These are phyloP conservation scores for Salinomyces thailandicus DNA, from an alignment of 2,329 filamentous ascomycete genomes.

Conservation along the genomic window DNA sequence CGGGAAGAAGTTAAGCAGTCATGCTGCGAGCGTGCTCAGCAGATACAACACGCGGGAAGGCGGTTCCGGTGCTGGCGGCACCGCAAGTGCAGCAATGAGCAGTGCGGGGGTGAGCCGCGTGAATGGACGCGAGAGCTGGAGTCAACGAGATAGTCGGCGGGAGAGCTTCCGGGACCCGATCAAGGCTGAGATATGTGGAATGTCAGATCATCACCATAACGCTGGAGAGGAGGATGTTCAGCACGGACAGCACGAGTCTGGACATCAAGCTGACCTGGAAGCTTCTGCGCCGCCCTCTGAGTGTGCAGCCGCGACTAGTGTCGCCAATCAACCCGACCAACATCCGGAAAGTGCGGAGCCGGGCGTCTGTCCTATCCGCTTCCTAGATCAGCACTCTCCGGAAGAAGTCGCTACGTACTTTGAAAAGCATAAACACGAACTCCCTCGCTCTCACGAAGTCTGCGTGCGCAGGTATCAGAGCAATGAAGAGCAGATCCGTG, in stretches of 20 bases:
- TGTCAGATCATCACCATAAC: conserved; percentile 18
- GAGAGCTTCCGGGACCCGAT: conserved; percentile 26
- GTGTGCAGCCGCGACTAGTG: not conserved
- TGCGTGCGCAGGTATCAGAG: conserved; percentile 84
- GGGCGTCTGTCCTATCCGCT: conserved; percentile 84
- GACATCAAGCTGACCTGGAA: not conserved
- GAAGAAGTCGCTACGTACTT: conserved; percentile 91
- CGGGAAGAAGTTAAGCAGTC: conserved; percentile 29
- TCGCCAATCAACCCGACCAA: not conserved
- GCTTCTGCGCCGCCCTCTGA: not conserved
- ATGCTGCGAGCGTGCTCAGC: conserved; percentile 31
- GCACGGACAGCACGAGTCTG: not conserved
- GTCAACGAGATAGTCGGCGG: conserved; percentile 17
- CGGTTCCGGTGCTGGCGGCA: not conserved
- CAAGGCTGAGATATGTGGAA: conserved; percentile 27
- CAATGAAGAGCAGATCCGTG: conserved; percentile 72
- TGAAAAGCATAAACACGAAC: conserved; percentile 87
- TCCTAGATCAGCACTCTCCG: conserved; percentile 80
- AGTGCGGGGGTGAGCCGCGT: conserved; percentile 18
- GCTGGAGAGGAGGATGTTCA: conserved; percentile 2
- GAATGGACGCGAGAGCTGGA: conserved; percentile 36
- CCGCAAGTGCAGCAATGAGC: conserved; percentile 17
- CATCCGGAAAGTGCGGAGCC: conserved; percentile 19
- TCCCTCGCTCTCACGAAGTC: conserved; percentile 85
- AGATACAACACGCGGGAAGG: conserved; percentile 23